Conservation (phyloP, 1,284 basidiomycete genomes). For the Mycocalia duriaeana region DNA sequence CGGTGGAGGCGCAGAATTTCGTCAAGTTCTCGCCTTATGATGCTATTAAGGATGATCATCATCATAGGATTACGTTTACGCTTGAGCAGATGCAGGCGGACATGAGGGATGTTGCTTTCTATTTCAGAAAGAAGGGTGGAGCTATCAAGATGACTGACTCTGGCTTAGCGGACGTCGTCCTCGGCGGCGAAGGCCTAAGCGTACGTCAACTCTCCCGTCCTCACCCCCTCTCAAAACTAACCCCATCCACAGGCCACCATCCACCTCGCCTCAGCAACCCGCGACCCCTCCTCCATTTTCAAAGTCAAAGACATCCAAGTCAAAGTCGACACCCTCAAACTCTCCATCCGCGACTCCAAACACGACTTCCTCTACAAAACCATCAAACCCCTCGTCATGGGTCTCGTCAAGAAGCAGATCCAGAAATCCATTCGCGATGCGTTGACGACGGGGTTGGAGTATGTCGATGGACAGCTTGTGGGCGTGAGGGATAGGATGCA, state of each 20-base stretch:
- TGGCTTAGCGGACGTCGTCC: constrained; percentile 85
- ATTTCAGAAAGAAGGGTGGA: constrained; percentile 75
- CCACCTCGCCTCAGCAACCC: constrained; percentile 62
- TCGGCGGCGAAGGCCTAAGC: constrained; percentile 77
- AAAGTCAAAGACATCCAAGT: constrained; percentile 74
- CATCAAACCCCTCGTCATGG: constrained; percentile 66
- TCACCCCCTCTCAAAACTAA: too few relatives aligned
- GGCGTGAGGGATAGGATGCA: constrained; percentile 72
- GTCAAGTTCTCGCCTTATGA: constrained; percentile 80
- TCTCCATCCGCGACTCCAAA: constrained; percentile 88
- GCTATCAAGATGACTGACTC: constrained; percentile 81
- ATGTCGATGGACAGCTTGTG: constrained; percentile 85
- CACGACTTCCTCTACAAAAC: constrained; percentile 91
- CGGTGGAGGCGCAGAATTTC: constrained; percentile 79
- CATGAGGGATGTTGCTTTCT: constrained; percentile 88
- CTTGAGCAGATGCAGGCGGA: constrained; percentile 90
- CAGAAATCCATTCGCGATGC: constrained; percentile 77
- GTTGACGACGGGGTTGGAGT: constrained; percentile 79
- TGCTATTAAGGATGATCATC: constrained; percentile 51
- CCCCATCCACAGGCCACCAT: constrained; percentile 51
- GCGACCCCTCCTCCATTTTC: constrained; percentile 71
- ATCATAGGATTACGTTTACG: constrained; percentile 71
- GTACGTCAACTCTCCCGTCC: constrained; percentile 29
- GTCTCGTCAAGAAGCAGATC: constrained; percentile 88
- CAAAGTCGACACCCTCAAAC: constrained; percentile 83